Evolutionary conservation across 768 basidiomycete genomes (phyloP).

Genomic region (Tulasnella sp.): DNA sequence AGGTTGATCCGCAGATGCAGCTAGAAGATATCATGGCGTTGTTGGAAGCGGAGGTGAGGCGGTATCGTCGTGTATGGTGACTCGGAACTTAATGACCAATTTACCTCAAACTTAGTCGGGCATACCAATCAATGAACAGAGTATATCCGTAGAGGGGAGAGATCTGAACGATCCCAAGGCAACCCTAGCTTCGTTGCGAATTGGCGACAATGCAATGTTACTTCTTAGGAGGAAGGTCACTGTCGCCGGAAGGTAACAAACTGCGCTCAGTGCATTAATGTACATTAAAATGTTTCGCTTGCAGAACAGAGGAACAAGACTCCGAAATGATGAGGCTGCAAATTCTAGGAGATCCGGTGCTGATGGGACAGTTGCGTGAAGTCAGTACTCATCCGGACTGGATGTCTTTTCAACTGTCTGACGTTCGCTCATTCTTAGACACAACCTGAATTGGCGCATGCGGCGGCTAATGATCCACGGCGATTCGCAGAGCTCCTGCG

Average conservation of each 20-base stretch:
- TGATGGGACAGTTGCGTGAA: slow-evolving; percentile 60
- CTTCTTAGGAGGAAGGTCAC: slow-evolving; percentile 49
- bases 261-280: background rate
- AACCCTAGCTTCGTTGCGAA: slow-evolving; percentile 54
- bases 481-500: slow-evolving; percentile 65
- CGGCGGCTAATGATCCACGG: slow-evolving; percentile 50
- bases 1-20: slow-evolving; percentile 84
- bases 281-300: background rate
- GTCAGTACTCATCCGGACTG: slow-evolving; percentile 30
- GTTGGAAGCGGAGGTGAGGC: slow-evolving; percentile 86
- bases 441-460: slow-evolving; percentile 70
- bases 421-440: slow-evolving; percentile 33
- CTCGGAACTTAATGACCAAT: background rate
- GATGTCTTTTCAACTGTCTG: background rate
- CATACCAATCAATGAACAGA: slow-evolving; percentile 58
- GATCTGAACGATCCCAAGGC: slow-evolving; percentile 53
- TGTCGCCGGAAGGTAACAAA: slow-evolving; percentile 32
- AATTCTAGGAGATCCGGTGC: slow-evolving; percentile 64
- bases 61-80: background rate
- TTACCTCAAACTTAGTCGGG: slow-evolving; percentile 41
- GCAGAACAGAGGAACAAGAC: slow-evolving; percentile 61
- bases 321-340: slow-evolving; percentile 85
- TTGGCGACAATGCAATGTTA: slow-evolving; percentile 52
- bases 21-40: slow-evolving; percentile 87
- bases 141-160: slow-evolving; percentile 50